Evolutionary conservation across 1,284 basidiomycete genomes (phyloP), one percentile per base, ranked within the genome.

Genomic region (Vanrija humicola): DNA sequence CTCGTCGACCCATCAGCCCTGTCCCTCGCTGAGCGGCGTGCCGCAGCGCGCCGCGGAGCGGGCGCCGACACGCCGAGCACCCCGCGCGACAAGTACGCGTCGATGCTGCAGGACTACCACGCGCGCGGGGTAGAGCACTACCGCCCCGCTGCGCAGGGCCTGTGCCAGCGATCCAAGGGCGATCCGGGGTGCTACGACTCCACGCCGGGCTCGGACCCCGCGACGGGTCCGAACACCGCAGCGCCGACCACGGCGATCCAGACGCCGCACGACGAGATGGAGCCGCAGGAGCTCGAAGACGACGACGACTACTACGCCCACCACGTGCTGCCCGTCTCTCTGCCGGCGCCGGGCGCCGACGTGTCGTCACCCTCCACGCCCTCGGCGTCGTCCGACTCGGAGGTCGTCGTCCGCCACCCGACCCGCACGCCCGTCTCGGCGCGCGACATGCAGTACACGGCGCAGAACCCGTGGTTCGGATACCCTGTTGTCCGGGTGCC

Each of bases 381-480:
- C 12, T 14, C 12, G 5, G 34, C 14, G 9, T 34, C 34, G 34
- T 34, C 34, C 4, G 34, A 34, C 5, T 34, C 34, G 2, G 34
- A 34, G 34, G 34, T 15, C 34, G 34, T 34, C 14, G 34, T 16
- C 23, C 46, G 28, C 5, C 21, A 23, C 34, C 3, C 43, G 9
- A 29, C 43, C 18, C 43, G 23, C 38, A 46, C 43, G 8, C 50
- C 43, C 34, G 21, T 21, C n/a, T 55, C 46, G 16, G 51, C 51
- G 0, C 18, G 42, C 9, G 55, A 60, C 21, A 52, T 55, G 29
- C 52, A 51, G 45, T 60, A 54, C 52, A 58, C 63, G 5, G 52
- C 58, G 8, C 56, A 63, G 10, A 77, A 77, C 52, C 75, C 75
- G 23, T 75, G 70, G 70, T 77, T 74, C 43, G 75, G 75, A 7